A percentile compares a stretch with the other conserved stretches of the same genome.
phyloP scores from a whole-genome alignment of 2,329 filamentous ascomycete genomes.

The Alternaria longipes region DNA sequence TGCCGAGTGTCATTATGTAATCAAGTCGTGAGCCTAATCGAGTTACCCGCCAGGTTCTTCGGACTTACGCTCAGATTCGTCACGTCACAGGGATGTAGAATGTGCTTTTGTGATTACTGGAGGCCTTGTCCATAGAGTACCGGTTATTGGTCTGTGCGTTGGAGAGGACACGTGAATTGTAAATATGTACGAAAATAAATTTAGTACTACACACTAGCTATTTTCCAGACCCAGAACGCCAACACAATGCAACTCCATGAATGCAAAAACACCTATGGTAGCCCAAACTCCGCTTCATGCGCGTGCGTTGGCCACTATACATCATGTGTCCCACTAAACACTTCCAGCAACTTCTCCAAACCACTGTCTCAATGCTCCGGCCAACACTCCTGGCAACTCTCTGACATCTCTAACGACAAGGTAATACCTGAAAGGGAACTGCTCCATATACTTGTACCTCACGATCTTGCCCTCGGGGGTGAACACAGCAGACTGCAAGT shows the following conservation, averaged over 20 bases:
- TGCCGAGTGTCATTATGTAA: conserved; percentile 4
- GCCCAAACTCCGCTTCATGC: neutral
- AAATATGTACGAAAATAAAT: neutral
- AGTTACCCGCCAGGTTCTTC: neutral
- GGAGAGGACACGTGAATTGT: neutral
- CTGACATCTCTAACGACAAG: conserved; percentile 90
- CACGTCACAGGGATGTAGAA: neutral
- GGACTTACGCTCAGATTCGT: neutral
- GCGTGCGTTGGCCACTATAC: neutral
- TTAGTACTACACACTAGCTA: neutral
- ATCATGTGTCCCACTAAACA: conserved; percentile 3
- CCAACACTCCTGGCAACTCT: conserved; percentile 88
- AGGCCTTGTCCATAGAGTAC: no score
- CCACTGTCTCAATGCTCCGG: conserved; percentile 91
- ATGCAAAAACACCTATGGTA: neutral
- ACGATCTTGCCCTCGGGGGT: conserved; percentile 74
- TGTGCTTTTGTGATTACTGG: no score
- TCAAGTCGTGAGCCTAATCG: neutral
- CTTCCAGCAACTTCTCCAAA: conserved; percentile 75
- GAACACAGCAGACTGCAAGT: conserved; percentile 88
- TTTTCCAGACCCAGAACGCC: neutral
- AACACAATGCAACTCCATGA: neutral
- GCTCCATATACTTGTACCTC: conserved; percentile 91
- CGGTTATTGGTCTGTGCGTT: no score
- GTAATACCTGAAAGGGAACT: conserved; percentile 97